A percentile compares a stretch with the other conserved stretches of the same genome.
Evolutionary conservation across 2,329 filamentous ascomycete species (phyloP).

Genomic region (Calonectria hawksworthii): DNA sequence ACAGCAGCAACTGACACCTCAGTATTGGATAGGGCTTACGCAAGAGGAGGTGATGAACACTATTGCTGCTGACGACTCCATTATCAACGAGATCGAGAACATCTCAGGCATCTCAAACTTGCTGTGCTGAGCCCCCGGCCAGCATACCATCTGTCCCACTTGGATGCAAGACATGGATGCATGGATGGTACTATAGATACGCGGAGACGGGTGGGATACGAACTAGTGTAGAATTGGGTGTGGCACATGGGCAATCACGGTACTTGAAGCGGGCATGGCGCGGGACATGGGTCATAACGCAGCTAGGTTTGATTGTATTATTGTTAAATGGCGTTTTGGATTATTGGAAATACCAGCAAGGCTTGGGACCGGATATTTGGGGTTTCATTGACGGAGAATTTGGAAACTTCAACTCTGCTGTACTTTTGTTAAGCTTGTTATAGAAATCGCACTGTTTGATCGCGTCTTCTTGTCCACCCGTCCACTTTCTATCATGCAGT

Average conservation of each 20-base stretch:
- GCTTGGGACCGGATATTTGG: slow-evolving; percentile 4
- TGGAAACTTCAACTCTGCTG: not conserved
- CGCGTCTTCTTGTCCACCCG: not conserved
- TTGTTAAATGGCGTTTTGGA: slow-evolving; percentile 15
- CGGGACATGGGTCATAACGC: not conserved
- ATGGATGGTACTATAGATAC: not conserved
- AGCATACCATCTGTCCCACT: not conserved
- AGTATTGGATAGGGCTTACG: slow-evolving; percentile 68
- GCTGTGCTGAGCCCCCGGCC: slow-evolving; percentile 33
- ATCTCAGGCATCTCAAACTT: slow-evolving; percentile 36
- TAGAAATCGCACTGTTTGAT: not conserved
- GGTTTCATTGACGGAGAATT: not conserved
- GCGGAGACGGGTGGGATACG: not conserved
- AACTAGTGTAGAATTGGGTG: not conserved
- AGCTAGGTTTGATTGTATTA: slow-evolving; percentile 3
- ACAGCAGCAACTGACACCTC: slow-evolving; percentile 65
- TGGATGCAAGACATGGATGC: slow-evolving; percentile 11
- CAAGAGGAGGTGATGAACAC: slow-evolving; percentile 69
- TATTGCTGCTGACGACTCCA: slow-evolving; percentile 69
- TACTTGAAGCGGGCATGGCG: not conserved
- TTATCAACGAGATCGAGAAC: slow-evolving; percentile 70
- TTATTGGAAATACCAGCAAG: slow-evolving; percentile 20
- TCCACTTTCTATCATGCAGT: no score
- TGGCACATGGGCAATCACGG: not conserved
- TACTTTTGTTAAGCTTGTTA: not conserved